These are phyloP conservation scores for Alternaria sp. DNA, from an alignment of 2,329 filamentous ascomycete genomes.

Conservation along the genomic window DNA sequence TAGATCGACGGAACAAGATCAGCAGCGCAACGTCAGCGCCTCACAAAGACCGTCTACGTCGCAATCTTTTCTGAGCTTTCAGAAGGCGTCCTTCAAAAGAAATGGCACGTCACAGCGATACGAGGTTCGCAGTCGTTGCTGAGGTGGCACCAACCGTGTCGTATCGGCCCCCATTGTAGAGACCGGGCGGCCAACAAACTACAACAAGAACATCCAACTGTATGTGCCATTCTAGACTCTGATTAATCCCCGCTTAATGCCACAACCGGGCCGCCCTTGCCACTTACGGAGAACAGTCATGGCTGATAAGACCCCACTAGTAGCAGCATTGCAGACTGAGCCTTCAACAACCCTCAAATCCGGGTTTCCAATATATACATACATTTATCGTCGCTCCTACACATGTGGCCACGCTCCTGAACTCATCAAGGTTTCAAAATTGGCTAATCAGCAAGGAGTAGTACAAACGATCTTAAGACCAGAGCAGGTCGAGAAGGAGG, in stretches of 20 bases:
- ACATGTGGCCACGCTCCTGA: slow-evolving; percentile 29
- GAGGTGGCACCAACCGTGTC: slow-evolving; percentile 1
- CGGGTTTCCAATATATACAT: slow-evolving; percentile 11
- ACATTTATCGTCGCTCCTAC: slow-evolving; percentile 25
- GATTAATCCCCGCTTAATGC: background rate
- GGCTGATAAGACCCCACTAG: slow-evolving; percentile 6
- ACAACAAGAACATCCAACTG: slow-evolving; percentile 9
- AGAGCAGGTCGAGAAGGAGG: background rate
- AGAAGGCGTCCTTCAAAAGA: background rate
- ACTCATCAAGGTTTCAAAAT: slow-evolving; percentile 20
- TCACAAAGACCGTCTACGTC: background rate
- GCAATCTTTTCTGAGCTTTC: background rate
- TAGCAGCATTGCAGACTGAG: background rate
- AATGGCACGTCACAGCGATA: background rate
- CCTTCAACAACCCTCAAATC: background rate
- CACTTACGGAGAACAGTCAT: background rate
- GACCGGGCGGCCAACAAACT: background rate
- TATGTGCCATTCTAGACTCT: background rate
- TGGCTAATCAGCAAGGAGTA: background rate
- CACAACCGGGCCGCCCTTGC: background rate
- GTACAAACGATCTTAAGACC: slow-evolving; percentile 15
- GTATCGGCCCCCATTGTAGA: slow-evolving; percentile 1
- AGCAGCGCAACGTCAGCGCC: background rate
- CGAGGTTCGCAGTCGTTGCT: background rate
- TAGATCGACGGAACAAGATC: background rate